Conservation (phyloP, 2,329 filamentous ascomycete genomes). For the Aspergillus fructus region DNA sequence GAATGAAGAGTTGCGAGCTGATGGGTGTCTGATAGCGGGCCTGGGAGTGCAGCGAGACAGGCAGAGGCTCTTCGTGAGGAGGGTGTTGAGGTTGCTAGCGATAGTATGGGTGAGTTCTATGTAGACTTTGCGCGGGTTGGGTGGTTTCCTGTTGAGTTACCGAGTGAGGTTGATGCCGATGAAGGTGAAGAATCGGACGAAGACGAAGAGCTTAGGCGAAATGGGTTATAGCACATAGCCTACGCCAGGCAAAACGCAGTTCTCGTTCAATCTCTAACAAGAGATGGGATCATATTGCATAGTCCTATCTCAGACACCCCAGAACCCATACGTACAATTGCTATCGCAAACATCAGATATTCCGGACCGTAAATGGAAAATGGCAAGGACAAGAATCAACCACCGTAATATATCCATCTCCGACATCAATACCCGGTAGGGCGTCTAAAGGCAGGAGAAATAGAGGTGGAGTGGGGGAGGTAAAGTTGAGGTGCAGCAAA, state of each 20-base stretch:
- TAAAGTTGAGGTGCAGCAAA: background rate
- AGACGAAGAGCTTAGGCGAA: background rate
- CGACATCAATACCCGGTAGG: background rate
- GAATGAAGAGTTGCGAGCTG: background rate
- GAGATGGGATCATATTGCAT: slow-evolving; percentile 9
- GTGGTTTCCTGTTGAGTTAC: slow-evolving; percentile 52
- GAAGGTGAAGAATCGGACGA: slow-evolving; percentile 12
- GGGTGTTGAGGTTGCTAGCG: slow-evolving; percentile 42
- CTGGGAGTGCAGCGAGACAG: slow-evolving; percentile 44
- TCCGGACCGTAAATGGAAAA: background rate
- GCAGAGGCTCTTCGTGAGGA: slow-evolving; percentile 42
- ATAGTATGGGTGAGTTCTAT: slow-evolving; percentile 45
- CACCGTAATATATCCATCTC: slow-evolving; percentile 10
- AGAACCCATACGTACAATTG: slow-evolving; percentile 8
- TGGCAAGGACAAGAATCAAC: background rate
- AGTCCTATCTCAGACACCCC: slow-evolving; percentile 7
- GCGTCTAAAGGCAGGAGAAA: slow-evolving; percentile 5
- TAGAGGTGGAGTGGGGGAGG: background rate
- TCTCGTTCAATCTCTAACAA: slow-evolving; percentile 8
- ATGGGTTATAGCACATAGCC: background rate
- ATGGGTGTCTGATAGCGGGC: slow-evolving; percentile 29
- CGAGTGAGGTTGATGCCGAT: slow-evolving; percentile 42
- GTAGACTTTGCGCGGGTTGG: slow-evolving; percentile 45
- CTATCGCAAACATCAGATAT: slow-evolving; percentile 9
- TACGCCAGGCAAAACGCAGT: background rate